Evolutionary conservation across 257 asterid species (phyloP).

Genomic region (Jacaranda copaia): DNA sequence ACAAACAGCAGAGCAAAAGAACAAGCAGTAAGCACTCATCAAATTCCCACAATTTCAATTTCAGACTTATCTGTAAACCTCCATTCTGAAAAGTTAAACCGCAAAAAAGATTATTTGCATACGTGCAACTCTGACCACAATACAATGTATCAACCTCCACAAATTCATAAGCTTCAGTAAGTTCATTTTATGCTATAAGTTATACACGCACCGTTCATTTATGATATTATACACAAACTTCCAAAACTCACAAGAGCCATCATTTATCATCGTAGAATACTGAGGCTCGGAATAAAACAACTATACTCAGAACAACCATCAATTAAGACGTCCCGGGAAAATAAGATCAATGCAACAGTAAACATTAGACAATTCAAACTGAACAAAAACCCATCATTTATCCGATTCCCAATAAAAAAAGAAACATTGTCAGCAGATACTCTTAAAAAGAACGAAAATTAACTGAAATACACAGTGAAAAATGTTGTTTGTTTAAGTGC

Average conservation of each 20-base stretch:
- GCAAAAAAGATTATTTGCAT: not conserved
- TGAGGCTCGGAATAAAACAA: constrained; percentile 15
- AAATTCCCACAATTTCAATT: constrained; percentile 7
- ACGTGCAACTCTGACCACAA: constrained; percentile 11
- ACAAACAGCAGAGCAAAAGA: constrained; percentile 30
- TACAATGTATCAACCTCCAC: constrained; percentile 4
- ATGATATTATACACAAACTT: not conserved
- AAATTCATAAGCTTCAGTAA: constrained; percentile 23
- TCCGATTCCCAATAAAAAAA: not conserved
- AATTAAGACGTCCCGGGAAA: constrained; percentile 1
- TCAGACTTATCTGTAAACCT: constrained; percentile 20
- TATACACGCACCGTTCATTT: too few species aligned
- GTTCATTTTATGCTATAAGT: not conserved
- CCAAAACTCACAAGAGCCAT: constrained; percentile 8
- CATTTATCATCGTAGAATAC: not conserved
- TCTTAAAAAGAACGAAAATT: not conserved
- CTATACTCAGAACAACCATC: not conserved
- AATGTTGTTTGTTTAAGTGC: not conserved
- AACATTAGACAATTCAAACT: constrained; percentile 11
- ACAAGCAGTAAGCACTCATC: constrained; percentile 17
- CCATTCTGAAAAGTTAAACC: not conserved
- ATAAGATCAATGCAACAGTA: constrained; percentile 23
- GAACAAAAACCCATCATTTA: constrained; percentile 9
- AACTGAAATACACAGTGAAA: constrained; percentile 17
- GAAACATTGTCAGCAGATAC: not conserved